Evolutionary conservation across 768 basidiomycete species (phyloP).

Genomic region (Gautieria morchelliformis): DNA sequence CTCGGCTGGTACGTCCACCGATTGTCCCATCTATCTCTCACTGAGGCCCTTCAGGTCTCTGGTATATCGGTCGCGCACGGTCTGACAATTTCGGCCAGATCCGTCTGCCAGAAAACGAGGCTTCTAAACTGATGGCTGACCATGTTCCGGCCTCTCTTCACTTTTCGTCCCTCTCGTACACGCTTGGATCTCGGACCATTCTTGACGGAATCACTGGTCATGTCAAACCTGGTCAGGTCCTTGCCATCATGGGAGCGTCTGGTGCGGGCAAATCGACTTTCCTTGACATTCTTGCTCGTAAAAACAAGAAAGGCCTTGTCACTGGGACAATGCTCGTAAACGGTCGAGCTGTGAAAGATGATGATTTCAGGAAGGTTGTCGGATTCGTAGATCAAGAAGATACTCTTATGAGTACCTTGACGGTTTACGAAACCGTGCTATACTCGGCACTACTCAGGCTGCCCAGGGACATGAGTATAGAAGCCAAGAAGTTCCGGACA

Average conservation of each 20-base stretch:
- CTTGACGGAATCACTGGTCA: conserved; percentile 76
- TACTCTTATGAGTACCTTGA: conserved; percentile 92
- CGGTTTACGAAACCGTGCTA: conserved; percentile 94
- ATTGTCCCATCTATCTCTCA: not conserved
- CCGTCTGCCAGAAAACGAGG: conserved; percentile 71
- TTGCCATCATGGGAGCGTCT: conserved; percentile 96
- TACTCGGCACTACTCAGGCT: conserved; percentile 86
- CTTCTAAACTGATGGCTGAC: conserved; percentile 80
- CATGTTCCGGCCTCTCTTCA: conserved; percentile 93
- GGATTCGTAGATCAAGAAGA: conserved; percentile 99
- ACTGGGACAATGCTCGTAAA: conserved; percentile 75
- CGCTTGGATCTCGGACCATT: conserved; percentile 54
- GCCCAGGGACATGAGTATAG: conserved; percentile 89
- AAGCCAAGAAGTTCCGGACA: conserved; percentile 91
- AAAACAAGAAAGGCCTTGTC: conserved; percentile 73
- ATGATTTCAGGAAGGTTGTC: conserved; percentile 74
- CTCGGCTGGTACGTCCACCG: conserved; percentile 39
- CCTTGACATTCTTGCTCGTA: conserved; percentile 90
- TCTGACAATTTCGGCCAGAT: conserved; percentile 58
- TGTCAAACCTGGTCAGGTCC: conserved; percentile 81
- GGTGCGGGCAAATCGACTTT: conserved; percentile 96
- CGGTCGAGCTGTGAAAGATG: conserved; percentile 64
- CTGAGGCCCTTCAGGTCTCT: conserved; percentile 45
- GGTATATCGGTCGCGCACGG: conserved; percentile 80
- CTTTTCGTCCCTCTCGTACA: conserved; percentile 79